phyloP scores from a whole-genome alignment of 75 land plant species.

The Pinus albicaulis region DNA sequence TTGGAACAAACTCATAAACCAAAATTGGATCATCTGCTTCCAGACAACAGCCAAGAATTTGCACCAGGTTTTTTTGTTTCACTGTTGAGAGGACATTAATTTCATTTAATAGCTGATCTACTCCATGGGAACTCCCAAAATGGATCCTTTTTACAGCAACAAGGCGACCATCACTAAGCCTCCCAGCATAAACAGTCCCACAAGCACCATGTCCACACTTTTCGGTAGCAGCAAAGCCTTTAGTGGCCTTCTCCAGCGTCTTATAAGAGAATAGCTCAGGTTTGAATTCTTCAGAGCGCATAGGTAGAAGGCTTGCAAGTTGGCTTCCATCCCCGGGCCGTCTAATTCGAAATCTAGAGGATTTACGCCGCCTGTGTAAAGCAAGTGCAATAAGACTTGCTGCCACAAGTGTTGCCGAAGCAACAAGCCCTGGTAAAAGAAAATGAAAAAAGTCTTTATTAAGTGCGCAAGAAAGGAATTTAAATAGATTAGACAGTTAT shows the following conservation, averaged over 20 bases:
- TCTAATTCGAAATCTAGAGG: neutral
- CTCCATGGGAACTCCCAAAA: neutral
- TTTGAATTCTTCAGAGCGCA: neutral
- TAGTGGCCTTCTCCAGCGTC: conserved; percentile 22
- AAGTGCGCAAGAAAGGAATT: neutral
- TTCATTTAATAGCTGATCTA: conserved; percentile 24
- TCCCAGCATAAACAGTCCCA: conserved; percentile 23
- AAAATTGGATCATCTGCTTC: conserved; percentile 23
- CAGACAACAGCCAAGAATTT: conserved; percentile 26
- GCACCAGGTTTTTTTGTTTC: conserved; percentile 23
- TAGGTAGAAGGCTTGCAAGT: neutral
- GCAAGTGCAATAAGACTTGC: neutral
- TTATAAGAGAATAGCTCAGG: conserved; percentile 18
- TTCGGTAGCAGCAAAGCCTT: conserved; percentile 12
- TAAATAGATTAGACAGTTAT: neutral
- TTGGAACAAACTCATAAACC: conserved; percentile 31
- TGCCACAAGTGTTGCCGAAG: neutral
- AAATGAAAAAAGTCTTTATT: neutral
- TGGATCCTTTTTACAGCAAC: conserved; percentile 28
- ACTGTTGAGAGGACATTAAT: conserved; percentile 19
- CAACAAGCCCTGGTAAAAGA: neutral
- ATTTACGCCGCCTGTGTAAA: neutral
- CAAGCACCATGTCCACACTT: conserved; percentile 24
- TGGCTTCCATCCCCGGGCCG: neutral
- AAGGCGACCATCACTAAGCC: conserved; percentile 16